These are phyloP conservation scores for Phycomyces nitens DNA, from an alignment of 192 early-diverging fungal species.

Conservation along the genomic window DNA sequence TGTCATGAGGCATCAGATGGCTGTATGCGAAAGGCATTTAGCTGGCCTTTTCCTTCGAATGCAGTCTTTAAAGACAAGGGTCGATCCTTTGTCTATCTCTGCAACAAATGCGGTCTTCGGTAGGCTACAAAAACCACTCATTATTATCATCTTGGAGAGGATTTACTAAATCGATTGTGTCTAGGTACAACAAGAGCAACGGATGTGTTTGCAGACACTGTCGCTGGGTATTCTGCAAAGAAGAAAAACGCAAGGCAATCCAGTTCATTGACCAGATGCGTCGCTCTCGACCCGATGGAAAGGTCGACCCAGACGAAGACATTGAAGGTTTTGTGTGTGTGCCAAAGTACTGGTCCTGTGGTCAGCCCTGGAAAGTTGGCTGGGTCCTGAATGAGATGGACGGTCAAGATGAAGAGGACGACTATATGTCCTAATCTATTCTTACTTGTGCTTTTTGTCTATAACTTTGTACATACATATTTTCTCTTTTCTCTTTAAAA, in stretches of 20 bases:
- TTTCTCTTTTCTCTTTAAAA: too few species aligned
- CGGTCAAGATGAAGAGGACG: slow-evolving; percentile 21
- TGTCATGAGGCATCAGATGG: slow-evolving; percentile 31
- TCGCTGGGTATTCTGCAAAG: slow-evolving; percentile 41
- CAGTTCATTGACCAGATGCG: slow-evolving; percentile 36
- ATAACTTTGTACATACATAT: too few species aligned
- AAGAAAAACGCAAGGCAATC: slow-evolving; percentile 38
- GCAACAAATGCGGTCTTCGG: slow-evolving; percentile 39
- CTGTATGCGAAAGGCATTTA: slow-evolving; percentile 37
- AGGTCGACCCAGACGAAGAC: slow-evolving; percentile 29
- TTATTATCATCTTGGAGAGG: too few species aligned
- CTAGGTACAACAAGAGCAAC: slow-evolving; percentile 36
- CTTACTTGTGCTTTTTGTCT: too few species aligned
- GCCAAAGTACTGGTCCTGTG: slow-evolving; percentile 40
- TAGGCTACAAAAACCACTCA: too few species aligned
- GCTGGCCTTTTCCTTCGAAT: slow-evolving; percentile 30
- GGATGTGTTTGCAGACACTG: slow-evolving; percentile 36
- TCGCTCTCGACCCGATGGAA: slow-evolving; percentile 25
- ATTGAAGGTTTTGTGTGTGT: slow-evolving; percentile 37
- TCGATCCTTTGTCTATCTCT: slow-evolving; percentile 32
- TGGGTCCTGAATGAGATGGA: slow-evolving; percentile 31
- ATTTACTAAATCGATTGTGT: too few species aligned
- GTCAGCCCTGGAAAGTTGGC: slow-evolving; percentile 37
- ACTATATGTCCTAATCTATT: background rate
- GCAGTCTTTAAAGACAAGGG: slow-evolving; percentile 26